phyloP scores from a whole-genome alignment of 257 asterid species.

The Lavandula angustifolia region DNA sequence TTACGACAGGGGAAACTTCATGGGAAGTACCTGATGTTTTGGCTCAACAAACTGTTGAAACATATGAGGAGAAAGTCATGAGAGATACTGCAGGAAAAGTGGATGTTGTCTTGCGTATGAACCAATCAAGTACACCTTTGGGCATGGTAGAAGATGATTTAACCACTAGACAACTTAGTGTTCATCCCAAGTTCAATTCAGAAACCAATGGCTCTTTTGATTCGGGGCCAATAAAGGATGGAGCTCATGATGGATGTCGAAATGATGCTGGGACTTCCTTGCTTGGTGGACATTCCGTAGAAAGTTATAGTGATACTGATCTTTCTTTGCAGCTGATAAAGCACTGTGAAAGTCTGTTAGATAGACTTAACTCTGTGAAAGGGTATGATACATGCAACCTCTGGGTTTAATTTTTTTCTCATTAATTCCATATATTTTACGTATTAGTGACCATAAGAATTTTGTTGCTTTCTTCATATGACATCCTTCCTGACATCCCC shows the following conservation, averaged over 20 bases:
- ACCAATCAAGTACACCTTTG: constrained; percentile 22
- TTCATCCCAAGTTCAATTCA: constrained; percentile 31
- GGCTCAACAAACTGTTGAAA: constrained; percentile 40
- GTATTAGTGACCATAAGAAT: neutral
- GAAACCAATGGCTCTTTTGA: constrained; percentile 30
- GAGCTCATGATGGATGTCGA: constrained; percentile 28
- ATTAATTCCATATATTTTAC: neutral
- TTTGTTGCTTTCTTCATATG: constrained; percentile 18
- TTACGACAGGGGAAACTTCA: constrained; percentile 90
- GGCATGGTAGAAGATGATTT: constrained; percentile 37
- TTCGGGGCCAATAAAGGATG: constrained; percentile 31
- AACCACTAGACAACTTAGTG: constrained; percentile 22
- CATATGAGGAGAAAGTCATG: constrained; percentile 38
- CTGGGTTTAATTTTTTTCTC: constrained; percentile 8
- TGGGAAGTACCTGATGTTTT: constrained; percentile 80
- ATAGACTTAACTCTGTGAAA: constrained; percentile 54
- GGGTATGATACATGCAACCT: constrained; percentile 46
- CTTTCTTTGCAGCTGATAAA: constrained; percentile 51
- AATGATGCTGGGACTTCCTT: constrained; percentile 41
- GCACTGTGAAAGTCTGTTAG: constrained; percentile 58
- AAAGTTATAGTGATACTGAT: constrained; percentile 38
- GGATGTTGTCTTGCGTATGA: constrained; percentile 19
- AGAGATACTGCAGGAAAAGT: constrained; percentile 39
- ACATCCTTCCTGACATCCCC: neutral
- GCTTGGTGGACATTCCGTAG: constrained; percentile 37